These are phyloP conservation scores for Lentinula lateritia DNA, from an alignment of 768 basidiomycete genomes.

Conservation along the genomic window DNA sequence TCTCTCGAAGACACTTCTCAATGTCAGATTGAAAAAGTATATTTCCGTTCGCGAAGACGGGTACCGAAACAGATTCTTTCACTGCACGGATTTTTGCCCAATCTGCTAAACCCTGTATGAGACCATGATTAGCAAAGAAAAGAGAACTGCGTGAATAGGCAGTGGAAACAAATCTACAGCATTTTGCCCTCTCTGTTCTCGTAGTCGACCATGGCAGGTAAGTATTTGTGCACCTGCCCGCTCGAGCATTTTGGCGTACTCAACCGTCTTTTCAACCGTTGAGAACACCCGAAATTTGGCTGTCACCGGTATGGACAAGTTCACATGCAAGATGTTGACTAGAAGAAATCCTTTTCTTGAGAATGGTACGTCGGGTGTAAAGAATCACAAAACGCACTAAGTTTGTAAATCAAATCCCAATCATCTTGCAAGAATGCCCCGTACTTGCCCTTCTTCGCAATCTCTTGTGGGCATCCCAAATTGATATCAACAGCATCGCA, in stretches of 20 bases:
- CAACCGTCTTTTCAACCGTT: slow-evolving; percentile 79
- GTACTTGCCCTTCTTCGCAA: slow-evolving; percentile 82
- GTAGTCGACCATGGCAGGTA: slow-evolving; percentile 86
- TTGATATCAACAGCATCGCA: slow-evolving; percentile 97
- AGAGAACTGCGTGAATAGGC: neutral
- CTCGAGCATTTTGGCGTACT: slow-evolving; percentile 95
- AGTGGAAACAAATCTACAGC: slow-evolving; percentile 35
- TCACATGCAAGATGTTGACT: slow-evolving; percentile 85
- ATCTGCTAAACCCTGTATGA: slow-evolving; percentile 70
- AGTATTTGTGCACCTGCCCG: slow-evolving; percentile 92
- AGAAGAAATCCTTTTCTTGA: neutral
- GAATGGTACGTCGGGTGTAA: neutral
- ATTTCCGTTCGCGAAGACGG: slow-evolving; percentile 97
- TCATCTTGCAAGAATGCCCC: slow-evolving; percentile 93
- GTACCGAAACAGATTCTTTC: slow-evolving; percentile 83
- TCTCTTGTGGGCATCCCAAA: slow-evolving; percentile 92
- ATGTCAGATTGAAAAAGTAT: slow-evolving; percentile 86
- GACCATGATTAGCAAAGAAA: slow-evolving; percentile 1
- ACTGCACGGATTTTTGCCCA: slow-evolving; percentile 90
- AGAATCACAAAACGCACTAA: slow-evolving; percentile 50
- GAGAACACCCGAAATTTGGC: slow-evolving; percentile 95
- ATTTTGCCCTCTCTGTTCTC: slow-evolving; percentile 88
- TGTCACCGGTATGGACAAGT: slow-evolving; percentile 88
- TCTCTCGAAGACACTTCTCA: slow-evolving; percentile 68
- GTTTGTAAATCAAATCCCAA: slow-evolving; percentile 79